Evolutionary conservation across 2,329 filamentous ascomycete genomes (phyloP).

Genomic region (Clonostachys byssicola): DNA sequence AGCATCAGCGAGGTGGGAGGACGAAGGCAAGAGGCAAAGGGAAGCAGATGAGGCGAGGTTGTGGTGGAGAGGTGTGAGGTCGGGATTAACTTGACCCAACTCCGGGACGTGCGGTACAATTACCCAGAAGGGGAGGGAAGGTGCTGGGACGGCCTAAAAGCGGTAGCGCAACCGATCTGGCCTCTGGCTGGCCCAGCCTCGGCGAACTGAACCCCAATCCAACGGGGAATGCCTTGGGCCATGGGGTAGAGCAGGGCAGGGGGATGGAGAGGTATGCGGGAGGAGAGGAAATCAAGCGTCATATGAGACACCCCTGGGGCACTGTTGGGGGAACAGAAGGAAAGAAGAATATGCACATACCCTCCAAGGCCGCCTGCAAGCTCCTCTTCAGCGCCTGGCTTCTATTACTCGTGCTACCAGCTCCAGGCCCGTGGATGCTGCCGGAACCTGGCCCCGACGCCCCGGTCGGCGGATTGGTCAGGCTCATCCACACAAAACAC

Average conservation of each 20-base stretch:
- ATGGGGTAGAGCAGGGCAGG: too few relatives aligned
- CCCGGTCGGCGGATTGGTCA: constrained; percentile 48
- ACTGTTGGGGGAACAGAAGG: too few relatives aligned
- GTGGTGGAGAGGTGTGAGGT: neutral
- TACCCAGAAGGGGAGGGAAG: too few relatives aligned
- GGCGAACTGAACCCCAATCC: too few relatives aligned
- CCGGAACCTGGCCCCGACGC: constrained; percentile 43
- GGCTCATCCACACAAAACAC: constrained; percentile 33
- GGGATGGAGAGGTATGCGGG: neutral
- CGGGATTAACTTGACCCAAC: too few relatives aligned
- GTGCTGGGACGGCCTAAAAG: too few relatives aligned
- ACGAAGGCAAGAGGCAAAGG: neutral
- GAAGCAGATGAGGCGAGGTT: neutral
- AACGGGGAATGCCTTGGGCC: too few relatives aligned
- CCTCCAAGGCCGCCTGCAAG: constrained; percentile 58
- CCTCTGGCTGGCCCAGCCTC: too few relatives aligned
- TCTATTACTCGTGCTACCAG: constrained; percentile 13
- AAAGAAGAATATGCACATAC: constrained; percentile 28
- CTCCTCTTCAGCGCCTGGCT: constrained; percentile 49
- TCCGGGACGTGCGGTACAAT: too few relatives aligned
- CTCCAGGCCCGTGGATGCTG: constrained; percentile 27
- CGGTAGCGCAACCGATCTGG: too few relatives aligned
- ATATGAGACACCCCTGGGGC: neutral
- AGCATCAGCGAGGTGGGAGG: too few relatives aligned
- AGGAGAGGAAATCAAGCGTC: neutral